A percentile compares a stretch with the other conserved stretches of the same genome.
Conservation (phyloP, 495 filamentous ascomycete genomes). For the Penicillium pulvis region DNA sequence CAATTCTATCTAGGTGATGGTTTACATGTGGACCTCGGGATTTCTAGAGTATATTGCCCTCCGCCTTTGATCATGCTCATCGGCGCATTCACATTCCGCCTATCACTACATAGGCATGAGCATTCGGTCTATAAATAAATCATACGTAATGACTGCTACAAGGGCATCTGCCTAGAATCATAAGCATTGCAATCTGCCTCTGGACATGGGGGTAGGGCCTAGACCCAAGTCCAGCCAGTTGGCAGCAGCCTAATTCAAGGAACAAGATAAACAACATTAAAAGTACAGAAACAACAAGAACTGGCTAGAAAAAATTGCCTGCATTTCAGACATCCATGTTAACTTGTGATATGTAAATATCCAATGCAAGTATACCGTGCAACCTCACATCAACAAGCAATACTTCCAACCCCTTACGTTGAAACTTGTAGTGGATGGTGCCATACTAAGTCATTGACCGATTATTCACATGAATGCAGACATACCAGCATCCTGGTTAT, state of each 20-base stretch:
- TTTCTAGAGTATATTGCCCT: too few species aligned
- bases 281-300: not conserved
- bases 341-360: slow-evolving; percentile 4
- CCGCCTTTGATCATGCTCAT: too few species aligned
- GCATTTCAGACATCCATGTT: slow-evolving; percentile 2
- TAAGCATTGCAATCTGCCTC: too few species aligned
- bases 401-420: slow-evolving; percentile 1
- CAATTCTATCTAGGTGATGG: too few species aligned
- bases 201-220: too few species aligned
- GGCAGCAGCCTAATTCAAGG: not conserved
- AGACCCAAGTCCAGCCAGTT: too few species aligned
- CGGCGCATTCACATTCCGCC: too few species aligned
- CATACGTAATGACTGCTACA: too few species aligned
- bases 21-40: not conserved
- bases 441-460: not conserved
- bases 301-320: not conserved
- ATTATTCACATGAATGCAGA: not conserved
- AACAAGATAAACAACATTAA: not conserved
- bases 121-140: too few species aligned
- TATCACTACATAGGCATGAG: too few species aligned
- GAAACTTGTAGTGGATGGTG: not conserved
- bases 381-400: slow-evolving; percentile 5
- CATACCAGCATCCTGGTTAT: not conserved
- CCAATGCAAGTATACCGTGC: not conserved
- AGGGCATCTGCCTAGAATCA: too few species aligned